A percentile compares a stretch with the other conserved stretches of the same genome.
phyloP scores from a whole-genome alignment of 1,284 basidiomycete species.

The Ganoderma multipileum region DNA sequence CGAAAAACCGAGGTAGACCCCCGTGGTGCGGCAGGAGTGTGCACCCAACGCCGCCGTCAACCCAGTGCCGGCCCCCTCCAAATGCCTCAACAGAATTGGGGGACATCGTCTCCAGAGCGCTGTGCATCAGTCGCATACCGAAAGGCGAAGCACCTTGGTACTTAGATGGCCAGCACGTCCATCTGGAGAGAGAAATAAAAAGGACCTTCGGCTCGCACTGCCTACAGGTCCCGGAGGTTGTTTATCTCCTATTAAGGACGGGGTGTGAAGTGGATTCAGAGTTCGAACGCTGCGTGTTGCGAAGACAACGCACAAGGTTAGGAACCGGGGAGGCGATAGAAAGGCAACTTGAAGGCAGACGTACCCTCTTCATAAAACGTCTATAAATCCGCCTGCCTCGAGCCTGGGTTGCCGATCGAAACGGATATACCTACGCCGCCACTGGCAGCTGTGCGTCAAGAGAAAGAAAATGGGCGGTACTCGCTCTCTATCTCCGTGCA shows the following conservation, averaged over 20 bases:
- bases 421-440: neutral
- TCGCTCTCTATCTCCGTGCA: no score
- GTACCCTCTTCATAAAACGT: conserved; percentile 44
- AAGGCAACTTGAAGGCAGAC: conserved; percentile 5
- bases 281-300: neutral
- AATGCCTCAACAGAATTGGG: no score
- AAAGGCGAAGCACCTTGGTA: neutral
- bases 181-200: neutral
- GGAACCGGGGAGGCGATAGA: neutral
- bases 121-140: neutral
- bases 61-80: no score
- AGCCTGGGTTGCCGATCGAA: conserved; percentile 25
- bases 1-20: neutral
- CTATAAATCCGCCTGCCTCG: conserved; percentile 41
- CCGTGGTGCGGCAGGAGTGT: neutral
- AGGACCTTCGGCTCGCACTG: neutral
- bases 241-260: conserved; percentile 42
- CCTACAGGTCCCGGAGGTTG: conserved; percentile 44
- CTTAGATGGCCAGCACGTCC: neutral
- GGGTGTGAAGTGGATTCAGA: neutral
- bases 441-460: no score
- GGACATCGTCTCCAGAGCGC: no score
- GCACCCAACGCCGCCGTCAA: no score
- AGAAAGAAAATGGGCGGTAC: no score
- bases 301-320: neutral